Conservation (phyloP, 2,329 filamentous ascomycete genomes). For the Thielaviopsis punctulata region DNA sequence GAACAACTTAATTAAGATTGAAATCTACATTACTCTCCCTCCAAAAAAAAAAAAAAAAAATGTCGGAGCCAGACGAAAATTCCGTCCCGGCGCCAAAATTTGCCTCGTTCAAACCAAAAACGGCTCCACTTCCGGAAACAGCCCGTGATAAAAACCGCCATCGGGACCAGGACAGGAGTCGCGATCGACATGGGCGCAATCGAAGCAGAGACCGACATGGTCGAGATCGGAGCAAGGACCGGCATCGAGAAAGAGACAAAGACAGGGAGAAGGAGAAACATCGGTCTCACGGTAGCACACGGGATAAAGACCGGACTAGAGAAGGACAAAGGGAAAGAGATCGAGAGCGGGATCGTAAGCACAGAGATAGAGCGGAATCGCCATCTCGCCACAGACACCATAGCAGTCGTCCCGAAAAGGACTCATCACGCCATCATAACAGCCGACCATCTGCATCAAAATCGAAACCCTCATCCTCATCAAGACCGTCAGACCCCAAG, state of each 20-base stretch:
- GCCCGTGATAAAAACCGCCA: not conserved
- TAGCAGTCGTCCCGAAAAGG: not conserved
- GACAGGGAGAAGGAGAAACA: not conserved
- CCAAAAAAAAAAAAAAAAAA: conserved; percentile 13
- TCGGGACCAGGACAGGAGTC: not conserved
- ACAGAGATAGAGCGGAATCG: not conserved
- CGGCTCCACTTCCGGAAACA: not conserved
- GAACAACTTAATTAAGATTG: no score
- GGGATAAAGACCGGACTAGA: not conserved
- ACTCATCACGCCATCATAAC: not conserved
- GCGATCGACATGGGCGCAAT: not conserved
- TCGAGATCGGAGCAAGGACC: conserved; percentile 9
- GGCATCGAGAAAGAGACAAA: conserved; percentile 2
- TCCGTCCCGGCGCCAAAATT: conserved; percentile 45
- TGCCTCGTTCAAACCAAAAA: conserved; percentile 43
- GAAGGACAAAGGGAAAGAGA: not conserved
- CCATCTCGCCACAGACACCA: not conserved
- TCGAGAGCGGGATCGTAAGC: not conserved
- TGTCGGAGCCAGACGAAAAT: conserved; percentile 17
- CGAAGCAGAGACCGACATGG: not conserved
- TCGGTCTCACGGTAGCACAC: not conserved
- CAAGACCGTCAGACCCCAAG: not conserved
- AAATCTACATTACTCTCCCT: no score
- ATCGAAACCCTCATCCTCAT: no score
- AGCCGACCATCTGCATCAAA: not conserved